Base-by-base conservation (phyloP, 139 green algal genomes). In the Medakamo hakoo region DNA sequence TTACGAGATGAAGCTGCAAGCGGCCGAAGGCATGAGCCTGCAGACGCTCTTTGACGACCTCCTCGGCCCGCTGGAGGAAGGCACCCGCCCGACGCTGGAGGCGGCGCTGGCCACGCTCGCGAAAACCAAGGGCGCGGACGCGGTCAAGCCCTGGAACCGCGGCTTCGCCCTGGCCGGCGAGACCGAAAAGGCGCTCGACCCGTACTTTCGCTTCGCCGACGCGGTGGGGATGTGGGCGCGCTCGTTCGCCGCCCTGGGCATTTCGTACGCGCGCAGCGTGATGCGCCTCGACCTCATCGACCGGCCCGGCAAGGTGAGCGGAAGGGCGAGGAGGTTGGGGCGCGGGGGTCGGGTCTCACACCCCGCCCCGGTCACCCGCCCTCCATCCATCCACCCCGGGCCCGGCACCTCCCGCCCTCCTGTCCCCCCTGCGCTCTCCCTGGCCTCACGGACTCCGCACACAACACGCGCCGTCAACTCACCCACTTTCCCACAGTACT, bases 211-310 rank as follows among this genome's bases (percentile, higher is more conserved):
- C 0, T 85, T 85, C 63, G 77, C 94, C 63, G 60, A 74, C 57
- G 80, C 78, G 30, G 74, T 86, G 30, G 79, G 84, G 27, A 76
- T 84, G 55, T 88, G 84, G 84, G 84, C 77, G 3, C 73, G 82
- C 57, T 86, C 80, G 60, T 93, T 91, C 69, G 78, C 79, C 1
- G 78, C 63, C 3, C 76, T 93, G 71, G 81, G 83, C 63, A 91
- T 94, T 66, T 61, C 71, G 3, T 94, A 94, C 75, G 64, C 68
- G 32, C 64, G 64, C 16, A 80, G 73, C 30, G 89, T 88, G 83
- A 90, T 87, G 81, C 78, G 65, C 2, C 75, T 93, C 32, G 85
- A 93, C 71, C 79, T 93, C 14, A 86, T 77, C 31, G 82, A 88
- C 64, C 52, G 78, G 0, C 27, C 67, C 1, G 69, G 69, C 26